phyloP scores from a whole-genome alignment of 306 rosid genomes.

The Crataegus laevigata region DNA sequence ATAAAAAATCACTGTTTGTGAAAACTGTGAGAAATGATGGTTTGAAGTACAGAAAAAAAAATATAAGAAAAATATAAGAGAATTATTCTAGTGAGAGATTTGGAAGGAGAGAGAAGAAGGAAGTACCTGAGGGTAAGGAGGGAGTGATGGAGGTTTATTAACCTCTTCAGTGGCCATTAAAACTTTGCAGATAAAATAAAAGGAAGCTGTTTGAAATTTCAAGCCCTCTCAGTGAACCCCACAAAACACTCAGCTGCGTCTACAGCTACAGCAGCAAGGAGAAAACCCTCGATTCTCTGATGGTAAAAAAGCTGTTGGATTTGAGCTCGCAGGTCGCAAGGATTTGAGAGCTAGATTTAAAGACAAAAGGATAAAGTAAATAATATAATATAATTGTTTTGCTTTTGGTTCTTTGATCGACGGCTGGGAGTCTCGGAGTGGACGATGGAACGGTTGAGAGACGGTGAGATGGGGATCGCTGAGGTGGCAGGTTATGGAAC shows the following conservation, averaged over 20 bases:
- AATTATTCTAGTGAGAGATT: not conserved
- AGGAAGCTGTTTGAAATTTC: slow-evolving; percentile 2
- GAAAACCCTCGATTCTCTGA: slow-evolving; percentile 3
- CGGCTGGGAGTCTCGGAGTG: slow-evolving; percentile 34
- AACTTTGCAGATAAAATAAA: slow-evolving; percentile 3
- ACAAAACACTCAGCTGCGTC: not conserved
- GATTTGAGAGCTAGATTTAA: slow-evolving; percentile 45
- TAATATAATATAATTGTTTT: not conserved
- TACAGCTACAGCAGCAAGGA: not conserved
- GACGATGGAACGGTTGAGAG: slow-evolving; percentile 17
- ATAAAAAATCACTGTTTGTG: not conserved
- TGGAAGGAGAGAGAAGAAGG: not conserved
- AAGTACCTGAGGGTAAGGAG: slow-evolving; percentile 75
- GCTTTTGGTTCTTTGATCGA: slow-evolving; percentile 22
- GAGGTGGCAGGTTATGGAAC: slow-evolving; percentile 32
- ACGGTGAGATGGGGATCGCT: slow-evolving; percentile 32
- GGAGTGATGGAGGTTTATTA: slow-evolving; percentile 51
- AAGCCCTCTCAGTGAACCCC: not conserved
- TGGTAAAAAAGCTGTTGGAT: slow-evolving; percentile 14
- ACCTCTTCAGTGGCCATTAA: slow-evolving; percentile 58
- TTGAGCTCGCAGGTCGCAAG: not conserved
- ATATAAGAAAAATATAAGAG: not conserved
- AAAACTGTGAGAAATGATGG: not conserved
- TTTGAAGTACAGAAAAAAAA: no score
- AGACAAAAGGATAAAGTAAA: slow-evolving; percentile 15